Percentiles rank a stretch among this genome's conserved stretches.
Conservation (phyloP, 306 rosid genomes). For the Hippophae gyantsensis region DNA sequence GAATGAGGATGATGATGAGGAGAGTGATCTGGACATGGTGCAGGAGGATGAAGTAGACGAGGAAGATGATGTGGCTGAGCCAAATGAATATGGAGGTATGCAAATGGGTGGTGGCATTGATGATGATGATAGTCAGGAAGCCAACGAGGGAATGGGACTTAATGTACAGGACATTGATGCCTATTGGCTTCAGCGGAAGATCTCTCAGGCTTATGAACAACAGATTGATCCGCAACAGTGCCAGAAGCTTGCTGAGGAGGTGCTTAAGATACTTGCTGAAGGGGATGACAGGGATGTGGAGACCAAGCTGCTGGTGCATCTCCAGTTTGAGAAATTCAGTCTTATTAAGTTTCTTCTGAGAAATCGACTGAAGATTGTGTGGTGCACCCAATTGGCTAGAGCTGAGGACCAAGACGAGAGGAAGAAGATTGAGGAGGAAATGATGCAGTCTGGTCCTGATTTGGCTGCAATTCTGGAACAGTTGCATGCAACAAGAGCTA, state of each 20-base stretch:
- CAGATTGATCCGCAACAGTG: constrained; percentile 86
- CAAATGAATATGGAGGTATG: constrained; percentile 57
- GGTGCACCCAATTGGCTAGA: constrained; percentile 88
- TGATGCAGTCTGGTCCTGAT: constrained; percentile 57
- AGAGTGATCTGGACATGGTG: constrained; percentile 88
- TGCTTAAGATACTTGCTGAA: constrained; percentile 71
- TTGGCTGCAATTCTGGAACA: constrained; percentile 80
- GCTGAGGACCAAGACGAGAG: constrained; percentile 81
- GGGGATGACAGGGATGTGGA: constrained; percentile 75
- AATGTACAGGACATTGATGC: constrained; percentile 96
- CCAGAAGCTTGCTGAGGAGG: constrained; percentile 83
- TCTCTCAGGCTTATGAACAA: constrained; percentile 78
- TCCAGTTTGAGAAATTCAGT: constrained; percentile 62
- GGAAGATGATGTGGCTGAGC: constrained; percentile 62
- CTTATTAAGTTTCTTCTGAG: constrained; percentile 63
- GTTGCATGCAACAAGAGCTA: constrained; percentile 77
- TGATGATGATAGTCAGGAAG: constrained; percentile 79
- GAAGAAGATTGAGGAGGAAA: constrained; percentile 78
- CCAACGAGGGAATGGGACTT: constrained; percentile 67
- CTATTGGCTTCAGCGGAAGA: constrained; percentile 96
- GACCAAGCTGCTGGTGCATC: constrained; percentile 50
- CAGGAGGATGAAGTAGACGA: constrained; percentile 82
- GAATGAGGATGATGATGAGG: constrained; percentile 88
- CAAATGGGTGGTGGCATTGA: constrained; percentile 92
- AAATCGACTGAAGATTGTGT: constrained; percentile 71